Evolutionary conservation across 2,329 filamentous ascomycete species (phyloP).

Genomic region (Lasiodiplodia hormozganensis): DNA sequence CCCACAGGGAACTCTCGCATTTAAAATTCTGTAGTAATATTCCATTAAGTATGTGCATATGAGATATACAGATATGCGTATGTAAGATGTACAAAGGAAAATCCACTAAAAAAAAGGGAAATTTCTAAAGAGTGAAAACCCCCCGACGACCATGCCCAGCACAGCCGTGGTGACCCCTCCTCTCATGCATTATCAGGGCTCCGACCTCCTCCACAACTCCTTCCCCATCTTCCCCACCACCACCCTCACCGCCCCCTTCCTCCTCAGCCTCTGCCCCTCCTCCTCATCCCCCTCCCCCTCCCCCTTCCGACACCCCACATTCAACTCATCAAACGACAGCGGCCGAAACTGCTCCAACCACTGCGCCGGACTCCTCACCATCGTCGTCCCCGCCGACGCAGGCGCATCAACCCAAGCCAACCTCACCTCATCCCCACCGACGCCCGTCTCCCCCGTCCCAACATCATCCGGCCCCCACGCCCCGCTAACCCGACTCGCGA

Average conservation of each 20-base stretch:
- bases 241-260: background rate
- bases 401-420: background rate
- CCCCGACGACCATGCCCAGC: background rate
- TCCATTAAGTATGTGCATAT: no score
- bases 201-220: background rate
- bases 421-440: background rate
- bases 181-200: background rate
- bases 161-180: background rate
- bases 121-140: background rate
- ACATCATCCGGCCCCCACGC: constrained; percentile 5
- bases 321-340: constrained; percentile 4
- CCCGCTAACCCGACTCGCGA: background rate
- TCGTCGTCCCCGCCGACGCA: background rate
- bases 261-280: background rate
- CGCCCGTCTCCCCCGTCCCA: background rate
- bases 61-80: no score
- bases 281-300: no score
- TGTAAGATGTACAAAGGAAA: no score
- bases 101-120: no score
- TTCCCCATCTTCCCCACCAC: background rate
- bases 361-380: background rate
- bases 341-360: background rate
- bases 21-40: no score
- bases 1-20: no score
- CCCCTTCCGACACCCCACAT: background rate